Conservation (phyloP, 1,139 yeast genomes). For the Hyphopichia buzzinii region DNA sequence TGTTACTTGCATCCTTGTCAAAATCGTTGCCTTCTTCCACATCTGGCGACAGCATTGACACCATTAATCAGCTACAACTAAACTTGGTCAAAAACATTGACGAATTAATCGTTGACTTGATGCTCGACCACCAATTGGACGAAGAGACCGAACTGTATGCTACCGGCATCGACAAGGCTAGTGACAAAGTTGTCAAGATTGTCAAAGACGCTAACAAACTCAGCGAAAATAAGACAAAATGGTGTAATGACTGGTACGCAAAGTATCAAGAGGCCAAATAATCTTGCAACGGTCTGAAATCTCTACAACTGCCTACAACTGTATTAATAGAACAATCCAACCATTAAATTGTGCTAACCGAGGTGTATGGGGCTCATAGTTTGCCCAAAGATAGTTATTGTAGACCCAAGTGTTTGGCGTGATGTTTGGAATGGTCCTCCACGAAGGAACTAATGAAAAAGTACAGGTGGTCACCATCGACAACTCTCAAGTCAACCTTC, state of each 20-base stretch:
- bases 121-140: slow-evolving; percentile 41
- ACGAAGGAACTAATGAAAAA: slow-evolving; percentile 81
- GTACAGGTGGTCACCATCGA: slow-evolving; percentile 89
- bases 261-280: slow-evolving; percentile 29
- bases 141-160: slow-evolving; percentile 27
- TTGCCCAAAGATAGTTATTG: slow-evolving; percentile 7
- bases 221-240: slow-evolving; percentile 43
- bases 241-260: slow-evolving; percentile 51
- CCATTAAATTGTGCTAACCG: too few relatives aligned
- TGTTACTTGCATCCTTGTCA: slow-evolving; percentile 52
- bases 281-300: too few relatives aligned
- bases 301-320: too few relatives aligned
- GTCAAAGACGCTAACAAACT: slow-evolving; percentile 37
- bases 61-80: slow-evolving; percentile 29
- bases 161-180: slow-evolving; percentile 22
- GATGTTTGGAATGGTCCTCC: slow-evolving; percentile 82
- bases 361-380: neutral
- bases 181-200: slow-evolving; percentile 30
- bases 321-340: neutral
- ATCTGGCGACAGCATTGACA: slow-evolving; percentile 34
- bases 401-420: slow-evolving; percentile 74
- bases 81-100: slow-evolving; percentile 39
- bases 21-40: slow-evolving; percentile 51
- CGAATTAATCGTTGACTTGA: slow-evolving; percentile 45
- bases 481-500: slow-evolving; percentile 58